These are phyloP conservation scores for Odontarrhena argentea DNA, from an alignment of 345 rosid genomes.

Conservation along the genomic window DNA sequence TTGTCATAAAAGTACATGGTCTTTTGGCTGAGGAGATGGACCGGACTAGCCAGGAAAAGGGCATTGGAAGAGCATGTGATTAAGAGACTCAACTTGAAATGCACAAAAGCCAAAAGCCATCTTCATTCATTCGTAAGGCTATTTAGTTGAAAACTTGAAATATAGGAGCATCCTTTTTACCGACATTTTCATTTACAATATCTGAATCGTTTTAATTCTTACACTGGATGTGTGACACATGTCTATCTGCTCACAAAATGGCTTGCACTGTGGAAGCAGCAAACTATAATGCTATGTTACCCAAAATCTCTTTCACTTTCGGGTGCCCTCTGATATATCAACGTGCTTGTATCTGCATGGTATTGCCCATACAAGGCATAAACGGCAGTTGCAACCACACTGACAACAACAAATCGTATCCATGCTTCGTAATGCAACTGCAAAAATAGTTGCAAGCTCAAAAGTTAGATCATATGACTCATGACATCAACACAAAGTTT, in stretches of 20 bases:
- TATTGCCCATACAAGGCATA: slow-evolving; percentile 87
- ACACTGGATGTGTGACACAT: background rate
- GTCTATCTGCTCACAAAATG: slow-evolving; percentile 1
- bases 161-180: background rate
- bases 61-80: too few species aligned
- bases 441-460: slow-evolving; percentile 27
- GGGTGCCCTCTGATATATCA: slow-evolving; percentile 64
- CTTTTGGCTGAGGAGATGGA: too few species aligned
- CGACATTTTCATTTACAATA: slow-evolving; percentile 16
- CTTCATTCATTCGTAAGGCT: background rate
- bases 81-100: too few species aligned
- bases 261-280: background rate
- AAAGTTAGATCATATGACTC: slow-evolving; percentile 24
- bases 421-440: slow-evolving; percentile 95
- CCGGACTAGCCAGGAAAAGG: too few species aligned
- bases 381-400: slow-evolving; percentile 56
- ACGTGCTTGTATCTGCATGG: slow-evolving; percentile 64
- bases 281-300: slow-evolving; percentile 6
- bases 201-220: slow-evolving; percentile 8
- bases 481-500: background rate
- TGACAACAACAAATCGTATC: slow-evolving; percentile 77
- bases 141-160: background rate
- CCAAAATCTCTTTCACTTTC: slow-evolving; percentile 38
- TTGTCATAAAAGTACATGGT: background rate
- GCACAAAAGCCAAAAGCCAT: background rate